Evolutionary conservation across 768 basidiomycete species (phyloP).

Genomic region (Termitomyces sp.): DNA sequence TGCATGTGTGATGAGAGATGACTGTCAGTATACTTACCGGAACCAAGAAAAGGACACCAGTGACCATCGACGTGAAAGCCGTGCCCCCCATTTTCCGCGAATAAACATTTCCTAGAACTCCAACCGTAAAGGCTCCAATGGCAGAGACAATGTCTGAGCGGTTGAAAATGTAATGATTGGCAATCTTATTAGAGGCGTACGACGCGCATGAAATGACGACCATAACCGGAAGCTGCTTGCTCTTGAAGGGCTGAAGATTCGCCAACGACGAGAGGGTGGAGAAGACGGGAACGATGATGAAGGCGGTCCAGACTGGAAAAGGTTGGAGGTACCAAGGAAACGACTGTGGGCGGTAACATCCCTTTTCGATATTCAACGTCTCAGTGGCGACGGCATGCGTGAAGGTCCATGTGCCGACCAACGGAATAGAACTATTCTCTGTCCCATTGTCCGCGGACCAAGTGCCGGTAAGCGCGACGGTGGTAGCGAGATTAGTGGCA

Average conservation of each 20-base stretch:
- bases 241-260: conserved; percentile 74
- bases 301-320: conserved; percentile 75
- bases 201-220: conserved; percentile 78
- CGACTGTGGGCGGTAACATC: conserved; percentile 65
- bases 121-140: conserved; percentile 81
- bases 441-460: conserved; percentile 62
- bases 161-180: conserved; percentile 82
- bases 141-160: conserved; percentile 82
- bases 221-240: conserved; percentile 76
- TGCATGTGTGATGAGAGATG: not conserved
- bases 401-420: conserved; percentile 65
- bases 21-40: conserved; percentile 51
- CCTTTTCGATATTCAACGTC: conserved; percentile 47
- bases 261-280: conserved; percentile 67
- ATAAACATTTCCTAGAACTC: conserved; percentile 75
- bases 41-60: conserved; percentile 82
- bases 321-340: conserved; percentile 80
- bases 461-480: conserved; percentile 55
- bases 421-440: conserved; percentile 35
- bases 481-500: conserved; percentile 45
- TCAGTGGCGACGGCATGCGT: conserved; percentile 45
- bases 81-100: conserved; percentile 82
- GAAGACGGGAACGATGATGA: conserved; percentile 74
- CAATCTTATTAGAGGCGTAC: conserved; percentile 77
- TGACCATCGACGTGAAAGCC: conserved; percentile 89